Percentiles rank a stretch among this genome's conserved stretches.
phyloP scores from a whole-genome alignment of 2,329 filamentous ascomycete species.

The Fusarium sp. region DNA sequence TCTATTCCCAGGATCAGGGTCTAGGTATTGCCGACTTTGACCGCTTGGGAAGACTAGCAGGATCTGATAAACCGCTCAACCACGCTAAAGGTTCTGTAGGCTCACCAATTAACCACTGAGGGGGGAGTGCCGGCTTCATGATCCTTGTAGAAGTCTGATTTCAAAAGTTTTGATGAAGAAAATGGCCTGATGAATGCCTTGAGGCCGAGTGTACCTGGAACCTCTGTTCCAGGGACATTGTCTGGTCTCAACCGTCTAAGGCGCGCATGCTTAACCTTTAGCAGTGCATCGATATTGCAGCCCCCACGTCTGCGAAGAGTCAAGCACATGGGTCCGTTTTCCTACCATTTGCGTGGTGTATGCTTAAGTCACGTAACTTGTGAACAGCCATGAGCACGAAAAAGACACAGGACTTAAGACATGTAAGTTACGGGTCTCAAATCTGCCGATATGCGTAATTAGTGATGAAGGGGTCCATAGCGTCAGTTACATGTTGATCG shows the following conservation, averaged over 20 bases:
- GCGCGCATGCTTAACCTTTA: background rate
- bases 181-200: constrained; percentile 1
- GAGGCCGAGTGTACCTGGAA: background rate
- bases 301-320: background rate
- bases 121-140: background rate
- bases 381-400: background rate
- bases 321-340: background rate
- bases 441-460: background rate
- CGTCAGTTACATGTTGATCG: background rate
- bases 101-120: background rate
- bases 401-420: background rate
- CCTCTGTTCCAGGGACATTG: background rate
- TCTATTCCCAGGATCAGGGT: background rate
- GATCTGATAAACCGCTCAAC: constrained; percentile 37
- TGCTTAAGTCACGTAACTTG: background rate
- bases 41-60: constrained; percentile 5
- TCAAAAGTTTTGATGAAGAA: background rate
- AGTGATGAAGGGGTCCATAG: background rate
- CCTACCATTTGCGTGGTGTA: background rate
- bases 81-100: background rate
- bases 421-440: background rate
- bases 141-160: background rate
- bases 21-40: background rate
- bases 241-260: background rate
- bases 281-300: background rate